Percentiles rank a stretch among this genome's conserved stretches.
Conservation (phyloP, 139 green algal species). For the Micromonas pusilla region DNA sequence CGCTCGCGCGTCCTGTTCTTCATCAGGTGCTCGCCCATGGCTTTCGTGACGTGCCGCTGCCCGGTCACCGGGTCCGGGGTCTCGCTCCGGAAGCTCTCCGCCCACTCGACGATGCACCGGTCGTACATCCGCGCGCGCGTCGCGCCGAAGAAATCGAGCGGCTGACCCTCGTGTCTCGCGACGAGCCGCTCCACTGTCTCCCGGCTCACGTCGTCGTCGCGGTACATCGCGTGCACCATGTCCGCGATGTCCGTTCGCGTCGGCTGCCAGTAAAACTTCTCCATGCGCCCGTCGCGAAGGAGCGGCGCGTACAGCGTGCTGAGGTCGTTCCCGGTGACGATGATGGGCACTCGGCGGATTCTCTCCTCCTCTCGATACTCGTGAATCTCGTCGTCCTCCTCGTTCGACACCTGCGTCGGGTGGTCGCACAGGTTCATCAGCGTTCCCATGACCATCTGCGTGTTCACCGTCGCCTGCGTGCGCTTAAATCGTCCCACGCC, state of each 20-base stretch:
- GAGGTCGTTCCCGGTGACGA: slow-evolving; percentile 53
- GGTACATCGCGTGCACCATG: slow-evolving; percentile 50
- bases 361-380: neutral
- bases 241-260: slow-evolving; percentile 62
- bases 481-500: slow-evolving; percentile 35
- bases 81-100: neutral
- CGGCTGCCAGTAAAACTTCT: slow-evolving; percentile 64
- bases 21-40: neutral
- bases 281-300: slow-evolving; percentile 72
- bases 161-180: slow-evolving; percentile 35
- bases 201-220: slow-evolving; percentile 29
- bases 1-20: neutral
- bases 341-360: slow-evolving; percentile 40
- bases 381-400: slow-evolving; percentile 24
- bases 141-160: slow-evolving; percentile 57
- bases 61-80: neutral
- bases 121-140: slow-evolving; percentile 30
- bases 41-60: neutral
- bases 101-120: slow-evolving; percentile 3
- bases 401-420: slow-evolving; percentile 31
- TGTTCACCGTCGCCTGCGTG: slow-evolving; percentile 48
- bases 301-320: slow-evolving; percentile 85
- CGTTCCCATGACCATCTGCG: slow-evolving; percentile 47
- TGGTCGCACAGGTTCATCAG: slow-evolving; percentile 49
- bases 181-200: slow-evolving; percentile 26